Percentiles rank a stretch among this genome's conserved stretches.
These are phyloP conservation scores for Debaryomyces nepalensis DNA, from an alignment of 1,139 yeast genomes.

Conservation along the genomic window DNA sequence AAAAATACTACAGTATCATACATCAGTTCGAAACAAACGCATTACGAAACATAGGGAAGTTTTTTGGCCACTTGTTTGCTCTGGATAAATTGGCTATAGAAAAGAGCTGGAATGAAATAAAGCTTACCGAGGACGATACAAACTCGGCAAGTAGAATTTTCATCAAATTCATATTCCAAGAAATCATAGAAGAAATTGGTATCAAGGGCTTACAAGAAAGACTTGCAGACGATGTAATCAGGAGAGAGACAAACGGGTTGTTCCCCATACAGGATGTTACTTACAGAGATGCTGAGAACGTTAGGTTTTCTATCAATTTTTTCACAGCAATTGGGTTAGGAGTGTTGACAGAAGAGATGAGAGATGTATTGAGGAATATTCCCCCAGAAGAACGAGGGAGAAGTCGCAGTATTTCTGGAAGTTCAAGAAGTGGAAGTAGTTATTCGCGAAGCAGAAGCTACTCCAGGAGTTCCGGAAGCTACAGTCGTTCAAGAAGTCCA, in stretches of 20 bases:
- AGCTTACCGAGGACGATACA: slow-evolving; percentile 72
- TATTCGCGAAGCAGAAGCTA: slow-evolving; percentile 12
- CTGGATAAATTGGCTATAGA: slow-evolving; percentile 61
- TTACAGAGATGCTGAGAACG: slow-evolving; percentile 57
- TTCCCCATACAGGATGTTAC: slow-evolving; percentile 47
- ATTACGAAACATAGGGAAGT: slow-evolving; percentile 77
- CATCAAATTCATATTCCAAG: slow-evolving; percentile 79
- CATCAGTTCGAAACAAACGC: slow-evolving; percentile 75
- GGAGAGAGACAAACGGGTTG: slow-evolving; percentile 51
- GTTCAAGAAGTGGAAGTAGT: slow-evolving; percentile 18
- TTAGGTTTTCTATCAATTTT: slow-evolving; percentile 82
- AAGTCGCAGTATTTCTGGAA: slow-evolving; percentile 15
- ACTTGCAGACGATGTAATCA: slow-evolving; percentile 53
- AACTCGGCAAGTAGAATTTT: slow-evolving; percentile 83
- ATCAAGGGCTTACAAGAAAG: slow-evolving; percentile 51
- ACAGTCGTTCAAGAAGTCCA: slow-evolving; percentile 10
- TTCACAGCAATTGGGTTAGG: slow-evolving; percentile 95
- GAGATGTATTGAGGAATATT: slow-evolving; percentile 53
- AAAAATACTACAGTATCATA: slow-evolving; percentile 57
- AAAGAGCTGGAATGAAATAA: slow-evolving; percentile 57
- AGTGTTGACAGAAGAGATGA: slow-evolving; percentile 78
- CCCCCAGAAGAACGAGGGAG: slow-evolving; percentile 31
- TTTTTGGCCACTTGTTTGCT: slow-evolving; percentile 86
- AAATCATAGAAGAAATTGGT: slow-evolving; percentile 81
- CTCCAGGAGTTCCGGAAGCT: slow-evolving; percentile 16